Evolutionary conservation across 2,329 filamentous ascomycete genomes (phyloP).

Genomic region (Pseudogymnoascus sp.): DNA sequence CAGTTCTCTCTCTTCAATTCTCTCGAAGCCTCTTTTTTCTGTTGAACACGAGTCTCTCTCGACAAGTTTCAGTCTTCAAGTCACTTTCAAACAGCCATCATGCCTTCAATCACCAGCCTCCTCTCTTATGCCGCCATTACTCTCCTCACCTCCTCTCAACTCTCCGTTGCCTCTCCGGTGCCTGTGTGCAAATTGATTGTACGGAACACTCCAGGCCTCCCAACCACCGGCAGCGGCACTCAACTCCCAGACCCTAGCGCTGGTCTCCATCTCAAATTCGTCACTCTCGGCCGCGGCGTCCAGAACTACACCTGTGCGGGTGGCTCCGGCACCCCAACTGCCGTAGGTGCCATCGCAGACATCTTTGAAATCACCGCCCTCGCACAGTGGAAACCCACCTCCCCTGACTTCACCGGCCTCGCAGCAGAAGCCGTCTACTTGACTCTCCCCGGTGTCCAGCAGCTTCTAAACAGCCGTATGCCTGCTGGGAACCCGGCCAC

Average conservation of each 20-base stretch:
- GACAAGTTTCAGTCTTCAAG: not conserved
- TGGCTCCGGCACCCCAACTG: conserved; percentile 14
- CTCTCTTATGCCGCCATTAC: conserved; percentile 17
- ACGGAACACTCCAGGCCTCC: conserved; percentile 16
- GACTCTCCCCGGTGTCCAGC: conserved; percentile 11
- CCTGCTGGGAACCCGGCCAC: not conserved
- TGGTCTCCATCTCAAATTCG: conserved; percentile 22
- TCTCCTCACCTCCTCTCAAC: conserved; percentile 17
- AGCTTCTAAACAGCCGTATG: not conserved
- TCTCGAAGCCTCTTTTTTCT: not conserved
- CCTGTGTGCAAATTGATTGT: not conserved
- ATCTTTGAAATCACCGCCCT: conserved; percentile 26
- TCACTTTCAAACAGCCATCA: conserved; percentile 8
- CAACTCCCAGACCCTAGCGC: conserved; percentile 19
- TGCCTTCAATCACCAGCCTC: conserved; percentile 22
- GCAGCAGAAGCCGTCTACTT: conserved; percentile 19
- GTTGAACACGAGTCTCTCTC: not conserved
- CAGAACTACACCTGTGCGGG: conserved; percentile 29
- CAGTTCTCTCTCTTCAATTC: not conserved
- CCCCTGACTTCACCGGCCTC: conserved; percentile 15
- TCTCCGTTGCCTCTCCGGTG: conserved; percentile 17
- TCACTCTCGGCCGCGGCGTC: conserved; percentile 26
- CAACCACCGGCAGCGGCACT: conserved; percentile 20
- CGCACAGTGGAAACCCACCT: conserved; percentile 14
- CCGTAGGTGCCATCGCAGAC: conserved; percentile 25